Percentiles rank a stretch among this genome's conserved stretches.
Conservation (phyloP, 2,329 filamentous ascomycete species). For the Botrytis deweyae region DNA sequence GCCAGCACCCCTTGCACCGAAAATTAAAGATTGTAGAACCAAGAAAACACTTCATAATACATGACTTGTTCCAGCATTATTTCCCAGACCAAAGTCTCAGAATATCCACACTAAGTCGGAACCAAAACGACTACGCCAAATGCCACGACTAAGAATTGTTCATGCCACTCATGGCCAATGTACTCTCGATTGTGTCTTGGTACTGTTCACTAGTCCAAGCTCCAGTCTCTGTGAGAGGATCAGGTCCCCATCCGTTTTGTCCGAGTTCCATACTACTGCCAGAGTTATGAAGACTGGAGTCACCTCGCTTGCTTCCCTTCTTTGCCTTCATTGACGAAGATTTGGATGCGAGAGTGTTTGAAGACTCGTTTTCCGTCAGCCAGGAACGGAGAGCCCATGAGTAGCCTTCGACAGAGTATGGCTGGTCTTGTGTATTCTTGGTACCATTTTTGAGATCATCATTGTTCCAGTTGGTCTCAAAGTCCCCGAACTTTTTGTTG, state of each 20-base stretch:
- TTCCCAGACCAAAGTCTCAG: not conserved
- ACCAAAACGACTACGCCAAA: not conserved
- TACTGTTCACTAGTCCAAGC: slow-evolving; percentile 26
- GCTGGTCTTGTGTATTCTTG: not conserved
- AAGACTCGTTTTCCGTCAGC: not conserved
- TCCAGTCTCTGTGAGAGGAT: slow-evolving; percentile 25
- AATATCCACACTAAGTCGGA: not conserved
- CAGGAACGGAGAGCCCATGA: slow-evolving; percentile 7
- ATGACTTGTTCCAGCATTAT: slow-evolving; percentile 7
- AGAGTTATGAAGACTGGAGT: slow-evolving; percentile 25
- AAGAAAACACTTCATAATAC: slow-evolving; percentile 4
- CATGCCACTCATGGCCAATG: slow-evolving; percentile 28
- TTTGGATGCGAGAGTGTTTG: not conserved
- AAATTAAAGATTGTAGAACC: not conserved
- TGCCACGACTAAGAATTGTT: not conserved
- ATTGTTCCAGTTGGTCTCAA: not conserved
- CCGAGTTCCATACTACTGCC: slow-evolving; percentile 22
- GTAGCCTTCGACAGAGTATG: not conserved
- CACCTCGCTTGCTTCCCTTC: slow-evolving; percentile 29
- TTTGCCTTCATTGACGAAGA: slow-evolving; percentile 20
- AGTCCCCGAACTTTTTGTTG: not conserved
- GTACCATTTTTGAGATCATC: not conserved
- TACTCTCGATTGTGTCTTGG: slow-evolving; percentile 9
- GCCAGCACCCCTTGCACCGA: too few relatives aligned
- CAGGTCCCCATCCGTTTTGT: slow-evolving; percentile 23